Base-by-base conservation (phyloP, 2,329 filamentous ascomycete genomes). In the Penicillium nordicum region DNA sequence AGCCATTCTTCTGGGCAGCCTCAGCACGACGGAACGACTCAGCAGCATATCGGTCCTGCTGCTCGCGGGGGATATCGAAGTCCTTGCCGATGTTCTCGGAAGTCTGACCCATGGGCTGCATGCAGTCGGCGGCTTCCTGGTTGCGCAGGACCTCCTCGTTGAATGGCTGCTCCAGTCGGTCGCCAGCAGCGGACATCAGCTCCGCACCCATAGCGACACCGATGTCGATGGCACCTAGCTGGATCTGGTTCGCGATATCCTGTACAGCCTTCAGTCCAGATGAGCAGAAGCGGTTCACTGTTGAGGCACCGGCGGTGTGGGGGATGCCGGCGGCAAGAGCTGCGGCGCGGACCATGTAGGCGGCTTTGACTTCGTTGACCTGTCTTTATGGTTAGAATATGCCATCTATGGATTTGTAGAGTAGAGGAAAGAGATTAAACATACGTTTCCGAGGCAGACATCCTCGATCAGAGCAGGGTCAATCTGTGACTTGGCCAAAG, bases 51-150 rank as follows among this genome's bases (percentile, higher is more conserved):
- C 82, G 80, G 76, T 99, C 94, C 78, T 97, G 90, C 72, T 79
- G 78, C 71, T 92, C 86, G 59, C 94, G 85, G 2, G 84, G 78
- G 72, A 99, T 87, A 71, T 88, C 84, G 75, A 97, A 97, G 78
- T 97, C 94, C 47, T 85, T 85, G 67, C 88, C 91, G 29, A 99
- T 92, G 72, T 97, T 97, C 80, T 99, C 94, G 57, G 88, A 93
- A 3, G 94, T 99, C 84, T 96, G 95, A 23, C 94, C 94, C 94
- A 99, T 99, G 64, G 93, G 89, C 82, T 92, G 85, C 85, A 93
- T 85, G 81, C 92, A 94, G 78, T 97, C 93, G 45, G 76, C 76
- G 0, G 91, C 84, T 71, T 97, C 90, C 72, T 91, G 88, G 77
- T 83, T 88, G 69, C 82, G 78, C 65, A 90, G 78, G 58, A 97